Conservation (phyloP, 2,329 filamentous ascomycete genomes). For the Elsinoe perseae region DNA sequence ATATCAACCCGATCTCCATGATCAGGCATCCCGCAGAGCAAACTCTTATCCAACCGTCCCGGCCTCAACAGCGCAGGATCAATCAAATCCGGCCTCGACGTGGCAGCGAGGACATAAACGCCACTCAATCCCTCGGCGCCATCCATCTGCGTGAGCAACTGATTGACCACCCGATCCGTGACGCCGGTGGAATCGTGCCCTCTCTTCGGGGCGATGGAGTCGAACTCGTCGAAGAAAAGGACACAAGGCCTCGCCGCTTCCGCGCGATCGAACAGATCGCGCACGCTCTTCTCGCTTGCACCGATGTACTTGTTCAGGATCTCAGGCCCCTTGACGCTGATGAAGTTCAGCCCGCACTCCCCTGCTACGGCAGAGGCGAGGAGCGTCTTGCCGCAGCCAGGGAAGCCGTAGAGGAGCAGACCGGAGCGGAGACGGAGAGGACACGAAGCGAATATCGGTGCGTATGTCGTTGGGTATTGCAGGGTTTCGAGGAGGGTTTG, state of each 20-base stretch:
- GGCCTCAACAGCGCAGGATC: slow-evolving; percentile 88
- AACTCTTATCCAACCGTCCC: slow-evolving; percentile 83
- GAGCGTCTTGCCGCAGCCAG: slow-evolving; percentile 92
- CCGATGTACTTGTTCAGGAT: slow-evolving; percentile 99
- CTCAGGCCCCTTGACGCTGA: slow-evolving; percentile 94
- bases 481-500: slow-evolving; percentile 90
- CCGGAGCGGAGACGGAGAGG: slow-evolving; percentile 90
- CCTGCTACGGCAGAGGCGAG: slow-evolving; percentile 94
- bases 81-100: slow-evolving; percentile 85
- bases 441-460: slow-evolving; percentile 93
- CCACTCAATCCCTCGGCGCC: slow-evolving; percentile 90
- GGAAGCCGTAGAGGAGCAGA: slow-evolving; percentile 85
- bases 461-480: slow-evolving; percentile 95
- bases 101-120: slow-evolving; percentile 93
- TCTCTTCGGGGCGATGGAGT: slow-evolving; percentile 93
- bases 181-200: slow-evolving; percentile 96
- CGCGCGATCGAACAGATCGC: slow-evolving; percentile 89
- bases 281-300: slow-evolving; percentile 89
- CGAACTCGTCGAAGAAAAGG: slow-evolving; percentile 97
- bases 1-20: slow-evolving; percentile 81
- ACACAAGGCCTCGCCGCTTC: slow-evolving; percentile 87
- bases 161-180: slow-evolving; percentile 97
- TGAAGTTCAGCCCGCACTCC: slow-evolving; percentile 96
- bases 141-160: slow-evolving; percentile 97
- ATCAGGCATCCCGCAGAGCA: slow-evolving; percentile 83